Conservation (phyloP, 805 yeast genomes). For the Candida ponderosae region DNA sequence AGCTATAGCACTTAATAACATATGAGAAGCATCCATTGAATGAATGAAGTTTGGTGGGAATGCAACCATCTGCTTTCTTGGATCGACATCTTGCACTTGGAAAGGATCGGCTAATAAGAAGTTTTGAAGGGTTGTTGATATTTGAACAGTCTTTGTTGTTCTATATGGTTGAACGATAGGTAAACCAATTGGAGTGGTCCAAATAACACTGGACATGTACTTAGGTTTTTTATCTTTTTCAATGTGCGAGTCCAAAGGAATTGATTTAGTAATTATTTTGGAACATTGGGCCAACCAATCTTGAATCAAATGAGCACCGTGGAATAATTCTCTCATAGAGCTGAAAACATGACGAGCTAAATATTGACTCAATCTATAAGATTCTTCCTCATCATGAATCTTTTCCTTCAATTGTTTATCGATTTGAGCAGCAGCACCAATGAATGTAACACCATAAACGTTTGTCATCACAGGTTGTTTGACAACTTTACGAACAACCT, state of each 20-base stretch:
- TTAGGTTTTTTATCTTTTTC: conserved; percentile 44
- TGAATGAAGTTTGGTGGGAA: conserved; percentile 95
- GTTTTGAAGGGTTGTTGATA: conserved; percentile 80
- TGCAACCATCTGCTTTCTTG: conserved; percentile 85
- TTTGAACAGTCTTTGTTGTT: conserved; percentile 50
- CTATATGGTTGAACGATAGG: conserved; percentile 98
- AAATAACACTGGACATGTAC: conserved; percentile 81
- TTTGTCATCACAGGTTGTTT: conserved; percentile 98
- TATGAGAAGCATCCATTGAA: conserved; percentile 94
- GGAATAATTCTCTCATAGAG: conserved; percentile 77
- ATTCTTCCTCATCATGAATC: conserved; percentile 37
- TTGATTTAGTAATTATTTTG: conserved; percentile 66
- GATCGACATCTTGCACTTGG: conserved; percentile 71
- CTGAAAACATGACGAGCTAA: conserved; percentile 72
- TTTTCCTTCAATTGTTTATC: conserved; percentile 63
- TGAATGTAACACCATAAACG: conserved; percentile 92
- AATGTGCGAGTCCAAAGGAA: conserved; percentile 45
- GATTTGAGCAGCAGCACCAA: conserved; percentile 90
- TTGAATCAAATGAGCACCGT: conserved; percentile 90
- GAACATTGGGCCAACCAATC: conserved; percentile 95
- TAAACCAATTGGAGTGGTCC: conserved; percentile 95
- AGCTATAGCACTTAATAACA: conserved; percentile 80
- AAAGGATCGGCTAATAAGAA: conserved; percentile 88
- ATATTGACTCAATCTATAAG: conserved; percentile 48
- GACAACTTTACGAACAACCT: conserved; percentile 78